Evolutionary conservation across 1,139 yeast genomes (phyloP), one percentile per base, ranked within the genome.

Genomic region (Diutina sp.): DNA sequence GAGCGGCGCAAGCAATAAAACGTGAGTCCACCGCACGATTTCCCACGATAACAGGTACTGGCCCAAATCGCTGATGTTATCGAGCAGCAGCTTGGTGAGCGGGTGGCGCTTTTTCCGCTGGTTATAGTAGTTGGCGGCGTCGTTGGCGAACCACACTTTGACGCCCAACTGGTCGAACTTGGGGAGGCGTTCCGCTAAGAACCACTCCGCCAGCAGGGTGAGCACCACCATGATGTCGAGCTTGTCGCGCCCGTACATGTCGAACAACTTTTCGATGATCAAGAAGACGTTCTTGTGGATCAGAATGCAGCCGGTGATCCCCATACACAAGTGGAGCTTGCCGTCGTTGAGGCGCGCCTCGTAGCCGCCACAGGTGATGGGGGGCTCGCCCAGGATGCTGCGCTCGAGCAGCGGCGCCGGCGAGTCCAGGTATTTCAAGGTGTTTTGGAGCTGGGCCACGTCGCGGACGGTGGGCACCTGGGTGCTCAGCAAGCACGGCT

Each of bases 21-120:
- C 71, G 60, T 73, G 70, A 4, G 72, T 66, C 72, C 72, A 69
- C 58, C 62, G 61, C 55, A 65, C 70, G 47, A 69, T 60, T 8
- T 68, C 66, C 52, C 63, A 67, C 21, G 67, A 60, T 29, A 66
- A 58, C 35, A 60, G 51, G 56, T 61, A 65, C 51, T 65, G 67
- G 46, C 60, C 60, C 32, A 66, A 55, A 11, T 35, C 41, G n/a
- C 41, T 35, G 41, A 35, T 35, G 41, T 8, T 35, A 35, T 35
- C 41, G 6, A 61, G 47, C 41, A 47, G 53, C 29, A 38, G 44
- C 29, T 50, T 50, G n/a, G 25, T 30, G 41, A 50, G 18, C 6
- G 53, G 53, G 25, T 32, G 35, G 9, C 32, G 58, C 5, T 58
- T 51, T 54, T 62, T 64, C 21, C 60, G 58, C 18, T 59, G 60